Conservation (phyloP, 768 basidiomycete species). For the Omphalotus guepiniiformis region DNA sequence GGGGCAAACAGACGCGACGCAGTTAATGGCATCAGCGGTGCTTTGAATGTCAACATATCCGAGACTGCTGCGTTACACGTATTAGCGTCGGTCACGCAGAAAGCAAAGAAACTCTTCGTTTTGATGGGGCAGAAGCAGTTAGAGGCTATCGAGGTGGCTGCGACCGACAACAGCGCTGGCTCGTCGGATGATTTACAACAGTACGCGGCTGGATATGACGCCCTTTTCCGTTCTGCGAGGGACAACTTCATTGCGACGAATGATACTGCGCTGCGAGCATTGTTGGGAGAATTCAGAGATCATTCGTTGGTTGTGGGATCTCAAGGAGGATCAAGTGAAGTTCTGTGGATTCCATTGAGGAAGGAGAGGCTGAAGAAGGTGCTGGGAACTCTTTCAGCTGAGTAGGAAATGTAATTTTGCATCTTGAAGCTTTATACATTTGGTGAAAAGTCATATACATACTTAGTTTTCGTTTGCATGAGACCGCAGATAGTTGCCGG, state of each 20-base stretch:
- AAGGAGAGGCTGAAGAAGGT: constrained; percentile 64
- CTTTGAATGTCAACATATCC: too few species aligned
- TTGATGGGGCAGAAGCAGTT: constrained; percentile 70
- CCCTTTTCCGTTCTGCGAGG: constrained; percentile 67
- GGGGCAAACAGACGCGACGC: constrained; percentile 21
- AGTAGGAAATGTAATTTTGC: too few species aligned
- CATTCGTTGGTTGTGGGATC: constrained; percentile 74
- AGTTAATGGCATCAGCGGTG: constrained; percentile 27
- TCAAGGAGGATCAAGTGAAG: constrained; percentile 46
- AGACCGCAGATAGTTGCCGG: too few species aligned
- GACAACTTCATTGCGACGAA: constrained; percentile 87
- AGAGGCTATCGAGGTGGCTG: constrained; percentile 42
- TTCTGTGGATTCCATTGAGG: constrained; percentile 84
- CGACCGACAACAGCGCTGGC: constrained; percentile 23
- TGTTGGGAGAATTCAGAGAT: constrained; percentile 89
- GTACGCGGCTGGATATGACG: constrained; percentile 58
- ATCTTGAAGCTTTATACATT: too few species aligned
- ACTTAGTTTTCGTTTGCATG: too few species aligned
- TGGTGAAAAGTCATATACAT: too few species aligned
- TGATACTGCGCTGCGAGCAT: constrained; percentile 75
- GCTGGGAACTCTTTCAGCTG: constrained; percentile 23
- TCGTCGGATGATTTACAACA: constrained; percentile 41
- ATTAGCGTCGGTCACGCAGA: constrained; percentile 81
- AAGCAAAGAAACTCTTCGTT: constrained; percentile 78
- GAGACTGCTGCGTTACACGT: constrained; percentile 79